phyloP scores from a whole-genome alignment of 805 yeast species.

The Metschnikowia lochheadii region DNA sequence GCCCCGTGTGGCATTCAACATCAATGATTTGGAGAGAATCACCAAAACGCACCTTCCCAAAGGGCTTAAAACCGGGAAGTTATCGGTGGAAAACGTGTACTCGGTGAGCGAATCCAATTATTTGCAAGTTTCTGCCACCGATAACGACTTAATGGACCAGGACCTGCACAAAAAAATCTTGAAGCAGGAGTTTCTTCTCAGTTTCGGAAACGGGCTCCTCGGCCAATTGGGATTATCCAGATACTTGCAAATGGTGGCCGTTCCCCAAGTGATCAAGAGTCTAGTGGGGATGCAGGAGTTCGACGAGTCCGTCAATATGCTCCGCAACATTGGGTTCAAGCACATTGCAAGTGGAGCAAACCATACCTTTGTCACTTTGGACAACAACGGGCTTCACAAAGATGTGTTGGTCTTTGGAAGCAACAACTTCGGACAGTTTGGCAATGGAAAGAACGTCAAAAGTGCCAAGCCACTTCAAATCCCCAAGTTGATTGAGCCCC shows the following conservation, averaged over 20 bases:
- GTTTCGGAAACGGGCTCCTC: conserved; percentile 79
- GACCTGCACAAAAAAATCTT: neutral
- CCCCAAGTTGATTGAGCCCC: conserved; percentile 59
- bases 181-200: conserved; percentile 33
- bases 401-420: conserved; percentile 82
- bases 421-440: conserved; percentile 78
- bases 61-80: conserved; percentile 6
- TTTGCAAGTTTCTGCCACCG: conserved; percentile 23
- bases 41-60: conserved; percentile 13
- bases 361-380: conserved; percentile 58
- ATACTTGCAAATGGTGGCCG: conserved; percentile 66
- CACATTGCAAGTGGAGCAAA: conserved; percentile 59
- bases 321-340: conserved; percentile 18
- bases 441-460: conserved; percentile 71
- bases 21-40: conserved; percentile 35
- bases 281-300: conserved; percentile 17
- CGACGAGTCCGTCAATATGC: conserved; percentile 7
- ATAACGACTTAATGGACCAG: conserved; percentile 14
- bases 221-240: conserved; percentile 85
- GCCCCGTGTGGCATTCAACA: conserved; percentile 47
- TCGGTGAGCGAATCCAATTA: conserved; percentile 64
- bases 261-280: conserved; percentile 52
- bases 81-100: conserved; percentile 44
- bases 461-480: conserved; percentile 48
- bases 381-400: conserved; percentile 39